Percentiles rank a stretch among this genome's conserved stretches.
Evolutionary conservation across 306 rosid species (phyloP).

Genomic region (Cucumis cinereus): DNA sequence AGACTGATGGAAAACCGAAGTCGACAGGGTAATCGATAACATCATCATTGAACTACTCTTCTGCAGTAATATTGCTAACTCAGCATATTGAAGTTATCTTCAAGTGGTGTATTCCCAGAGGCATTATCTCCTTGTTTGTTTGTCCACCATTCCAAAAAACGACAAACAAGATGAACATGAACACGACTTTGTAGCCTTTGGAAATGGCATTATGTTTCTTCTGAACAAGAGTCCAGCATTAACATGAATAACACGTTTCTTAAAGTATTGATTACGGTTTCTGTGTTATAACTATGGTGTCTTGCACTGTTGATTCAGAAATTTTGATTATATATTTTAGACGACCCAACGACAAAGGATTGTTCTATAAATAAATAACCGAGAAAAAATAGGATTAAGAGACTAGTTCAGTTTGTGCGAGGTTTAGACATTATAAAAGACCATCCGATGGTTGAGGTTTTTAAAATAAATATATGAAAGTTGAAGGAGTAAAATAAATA

Average conservation of each 20-base stretch:
- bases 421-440: too few species aligned
- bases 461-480: too few species aligned
- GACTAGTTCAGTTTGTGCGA: too few species aligned
- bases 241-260: not conserved
- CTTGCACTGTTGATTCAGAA: not conserved
- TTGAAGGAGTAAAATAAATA: too few species aligned
- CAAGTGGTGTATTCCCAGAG: not conserved
- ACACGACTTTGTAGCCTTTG: not conserved
- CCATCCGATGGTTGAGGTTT: too few species aligned
- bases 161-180: not conserved
- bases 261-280: not conserved
- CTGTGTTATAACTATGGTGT: not conserved
- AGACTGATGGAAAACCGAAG: constrained; percentile 47
- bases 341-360: not conserved
- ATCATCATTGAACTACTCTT: not conserved
- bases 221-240: not conserved
- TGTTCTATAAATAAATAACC: not conserved
- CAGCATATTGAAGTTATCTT: not conserved
- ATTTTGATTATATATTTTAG: not conserved
- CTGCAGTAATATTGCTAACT: not conserved
- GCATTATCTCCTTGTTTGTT: not conserved
- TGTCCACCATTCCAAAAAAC: not conserved
- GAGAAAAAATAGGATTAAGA: not conserved
- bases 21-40: constrained; percentile 16
- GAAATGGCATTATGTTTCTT: not conserved